Percentiles rank a stretch among this genome's conserved stretches.
phyloP scores from a whole-genome alignment of 2,329 filamentous ascomycete genomes.

The Domatiomyces catenatus region DNA sequence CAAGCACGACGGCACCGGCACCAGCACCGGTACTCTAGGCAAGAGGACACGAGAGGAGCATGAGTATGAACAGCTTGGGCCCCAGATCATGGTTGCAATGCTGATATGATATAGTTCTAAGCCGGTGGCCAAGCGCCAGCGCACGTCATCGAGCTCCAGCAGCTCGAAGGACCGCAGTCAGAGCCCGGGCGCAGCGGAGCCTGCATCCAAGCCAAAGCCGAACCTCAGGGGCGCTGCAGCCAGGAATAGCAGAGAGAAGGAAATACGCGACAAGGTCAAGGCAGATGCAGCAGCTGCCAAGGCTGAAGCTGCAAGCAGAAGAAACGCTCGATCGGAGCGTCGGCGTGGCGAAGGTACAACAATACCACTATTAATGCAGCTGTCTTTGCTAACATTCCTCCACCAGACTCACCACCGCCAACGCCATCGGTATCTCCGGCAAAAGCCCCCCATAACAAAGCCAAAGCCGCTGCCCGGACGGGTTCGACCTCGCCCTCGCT shows the following conservation, averaged over 20 bases:
- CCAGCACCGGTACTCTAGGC: slow-evolving; percentile 46
- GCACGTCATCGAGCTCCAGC: slow-evolving; percentile 62
- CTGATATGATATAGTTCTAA: slow-evolving; percentile 42
- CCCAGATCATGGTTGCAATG: slow-evolving; percentile 17
- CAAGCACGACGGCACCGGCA: slow-evolving; percentile 42
- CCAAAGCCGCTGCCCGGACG: slow-evolving; percentile 30
- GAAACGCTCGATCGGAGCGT: slow-evolving; percentile 68
- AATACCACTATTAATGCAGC: neutral
- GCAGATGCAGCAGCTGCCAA: slow-evolving; percentile 56
- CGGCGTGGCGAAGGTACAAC: slow-evolving; percentile 61
- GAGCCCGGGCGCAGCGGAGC: slow-evolving; percentile 37
- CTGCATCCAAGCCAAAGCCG: slow-evolving; percentile 25
- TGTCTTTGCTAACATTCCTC: slow-evolving; percentile 1
- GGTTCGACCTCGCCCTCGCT: slow-evolving; percentile 26
- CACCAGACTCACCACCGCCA: slow-evolving; percentile 53
- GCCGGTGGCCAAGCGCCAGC: slow-evolving; percentile 60
- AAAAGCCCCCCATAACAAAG: slow-evolving; percentile 26
- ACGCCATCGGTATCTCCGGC: slow-evolving; percentile 44
- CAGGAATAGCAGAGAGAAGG: slow-evolving; percentile 38
- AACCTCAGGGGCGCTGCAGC: slow-evolving; percentile 43
- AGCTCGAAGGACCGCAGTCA: slow-evolving; percentile 33
- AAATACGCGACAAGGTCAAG: slow-evolving; percentile 36
- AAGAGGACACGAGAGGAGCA: slow-evolving; percentile 84
- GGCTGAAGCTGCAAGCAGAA: slow-evolving; percentile 59
- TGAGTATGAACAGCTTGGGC: slow-evolving; percentile 50